Conservation (phyloP, 805 yeast species). For the Candida palmyrensis region DNA sequence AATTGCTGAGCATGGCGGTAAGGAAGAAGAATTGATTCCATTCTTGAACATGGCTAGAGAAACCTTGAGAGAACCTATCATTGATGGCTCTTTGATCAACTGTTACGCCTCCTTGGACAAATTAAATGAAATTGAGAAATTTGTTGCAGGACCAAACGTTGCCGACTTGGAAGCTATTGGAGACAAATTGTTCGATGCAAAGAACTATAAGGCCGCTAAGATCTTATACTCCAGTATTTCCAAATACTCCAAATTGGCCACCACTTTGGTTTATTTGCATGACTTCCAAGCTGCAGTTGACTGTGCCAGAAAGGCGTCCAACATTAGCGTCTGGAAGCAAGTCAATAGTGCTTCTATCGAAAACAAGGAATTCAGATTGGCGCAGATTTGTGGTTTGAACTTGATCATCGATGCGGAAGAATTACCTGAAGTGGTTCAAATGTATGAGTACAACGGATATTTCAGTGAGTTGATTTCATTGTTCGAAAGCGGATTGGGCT, state of each 20-base stretch:
- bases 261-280: constrained; percentile 87
- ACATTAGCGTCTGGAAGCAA: constrained; percentile 92
- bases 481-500: constrained; percentile 91
- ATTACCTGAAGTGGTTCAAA: constrained; percentile 78
- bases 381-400: constrained; percentile 97
- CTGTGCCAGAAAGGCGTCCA: constrained; percentile 97
- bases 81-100: constrained; percentile 88
- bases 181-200: constrained; percentile 76
- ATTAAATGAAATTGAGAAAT: constrained; percentile 74
- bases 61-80: constrained; percentile 81
- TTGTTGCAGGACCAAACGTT: constrained; percentile 82
- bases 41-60: constrained; percentile 90
- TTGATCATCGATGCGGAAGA: constrained; percentile 97
- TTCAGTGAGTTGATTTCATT: constrained; percentile 87
- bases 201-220: constrained; percentile 90
- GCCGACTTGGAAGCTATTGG: constrained; percentile 92
- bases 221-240: constrained; percentile 79
- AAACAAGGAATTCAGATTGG: constrained; percentile 90
- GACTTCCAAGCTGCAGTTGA: constrained; percentile 97
- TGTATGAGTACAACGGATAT: constrained; percentile 86
- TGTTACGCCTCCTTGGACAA: constrained; percentile 78
- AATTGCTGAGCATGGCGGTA: constrained; percentile 90
- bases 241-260: constrained; percentile 92
- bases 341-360: constrained; percentile 96
- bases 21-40: constrained; percentile 86